Base-by-base conservation (phyloP, 148 eudicot species). In the Persicaria tinctoria region DNA sequence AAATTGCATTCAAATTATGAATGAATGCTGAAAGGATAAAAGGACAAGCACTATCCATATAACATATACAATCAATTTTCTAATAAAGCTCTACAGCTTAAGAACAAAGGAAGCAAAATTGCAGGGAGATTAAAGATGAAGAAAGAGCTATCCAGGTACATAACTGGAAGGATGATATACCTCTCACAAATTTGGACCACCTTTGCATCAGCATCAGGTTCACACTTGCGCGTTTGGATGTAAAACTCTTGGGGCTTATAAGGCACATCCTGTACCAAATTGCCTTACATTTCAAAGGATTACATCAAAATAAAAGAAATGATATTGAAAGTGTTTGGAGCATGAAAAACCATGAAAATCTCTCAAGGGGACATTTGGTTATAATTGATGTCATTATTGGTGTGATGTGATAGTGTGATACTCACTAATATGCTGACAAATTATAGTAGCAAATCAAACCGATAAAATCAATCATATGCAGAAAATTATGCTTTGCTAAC, bases 181-280 rank as follows among this genome's bases (percentile, higher is more conserved):
- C 98, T 91, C 87, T 88, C 97, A 75, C 98, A 94, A 53, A 82
- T 83, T 81, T 84, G 27, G 76, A 94, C 98, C 70, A 94, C 79
- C 62, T 81, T 68, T 38, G 93, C 87, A 82, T 89, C 92, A 77
- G 98, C 97, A 85, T 89, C 90, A 2, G 89, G 89, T 82, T 85
- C 88, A 76, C 97, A 91, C 80, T 91, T 91, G 46, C 98, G 91
- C 0, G 97, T 94, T 77, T 86, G 68, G 72, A 91, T 88, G 77
- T 77, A 86, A 41, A 80, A 86, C 72, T 94, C 98, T 70, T 88
- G 83, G 46, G 97, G 98, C 78, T 82, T 91, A 80, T 94, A 94
- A 32, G 90, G 85, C 47, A 94, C 97, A 79, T 94, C 97, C 97
- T 90, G 74, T 6, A 60, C 57, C 23, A 38, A 47, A 16, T 47